Evolutionary conservation across 805 yeast genomes (phyloP).

Genomic region (Pichia kluyveri): DNA sequence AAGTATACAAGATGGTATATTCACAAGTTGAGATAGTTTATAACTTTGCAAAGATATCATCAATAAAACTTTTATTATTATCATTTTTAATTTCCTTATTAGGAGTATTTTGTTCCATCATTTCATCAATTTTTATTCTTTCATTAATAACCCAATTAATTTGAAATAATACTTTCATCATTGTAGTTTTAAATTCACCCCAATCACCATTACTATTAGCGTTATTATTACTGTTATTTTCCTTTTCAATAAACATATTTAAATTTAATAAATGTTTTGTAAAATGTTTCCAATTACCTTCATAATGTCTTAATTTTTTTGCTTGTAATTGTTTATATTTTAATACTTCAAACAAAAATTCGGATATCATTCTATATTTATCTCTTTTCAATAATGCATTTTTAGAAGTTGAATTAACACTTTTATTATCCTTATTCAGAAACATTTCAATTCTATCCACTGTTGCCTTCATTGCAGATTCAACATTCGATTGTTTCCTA

Average conservation of each 20-base stretch:
- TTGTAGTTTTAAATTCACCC: slow-evolving; percentile 12
- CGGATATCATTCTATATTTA: slow-evolving; percentile 19
- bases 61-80: slow-evolving; percentile 3
- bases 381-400: slow-evolving; percentile 16
- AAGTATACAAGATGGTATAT: too few species aligned
- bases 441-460: slow-evolving; percentile 14
- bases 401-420: slow-evolving; percentile 18
- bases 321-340: slow-evolving; percentile 14
- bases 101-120: not conserved
- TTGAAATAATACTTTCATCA: slow-evolving; percentile 7
- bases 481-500: slow-evolving; percentile 12
- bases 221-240: not conserved
- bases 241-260: slow-evolving; percentile 10
- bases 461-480: slow-evolving; percentile 15
- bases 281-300: slow-evolving; percentile 21
- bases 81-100: not conserved
- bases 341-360: slow-evolving; percentile 20
- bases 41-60: slow-evolving; percentile 5
- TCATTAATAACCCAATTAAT: slow-evolving; percentile 7
- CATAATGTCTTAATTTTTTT: slow-evolving; percentile 12
- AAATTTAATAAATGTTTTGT: slow-evolving; percentile 7
- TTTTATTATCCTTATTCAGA: slow-evolving; percentile 18
- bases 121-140: slow-evolving; percentile 5
- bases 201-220: slow-evolving; percentile 2
- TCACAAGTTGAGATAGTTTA: too few species aligned